phyloP scores from a whole-genome alignment of 2,329 filamentous ascomycete genomes.

The Calonectria pteridis region DNA sequence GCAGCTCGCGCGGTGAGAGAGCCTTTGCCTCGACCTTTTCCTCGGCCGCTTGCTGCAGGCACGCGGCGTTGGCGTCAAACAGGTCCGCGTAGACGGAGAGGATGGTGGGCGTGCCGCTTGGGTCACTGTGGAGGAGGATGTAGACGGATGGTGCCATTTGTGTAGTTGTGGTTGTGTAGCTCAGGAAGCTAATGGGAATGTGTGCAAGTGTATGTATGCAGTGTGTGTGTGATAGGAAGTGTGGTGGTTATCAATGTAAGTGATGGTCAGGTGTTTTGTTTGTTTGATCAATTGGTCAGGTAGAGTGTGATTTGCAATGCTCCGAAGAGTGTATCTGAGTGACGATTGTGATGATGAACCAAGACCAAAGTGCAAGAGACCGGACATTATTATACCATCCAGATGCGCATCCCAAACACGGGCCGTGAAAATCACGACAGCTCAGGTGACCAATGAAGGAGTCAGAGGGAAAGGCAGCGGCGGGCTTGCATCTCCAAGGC shows the following conservation, averaged over 20 bases:
- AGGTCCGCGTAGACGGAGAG: slow-evolving; percentile 50
- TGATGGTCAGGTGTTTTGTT: background rate
- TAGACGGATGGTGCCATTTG: slow-evolving; percentile 47
- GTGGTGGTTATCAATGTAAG: background rate
- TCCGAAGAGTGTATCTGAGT: slow-evolving; percentile 3
- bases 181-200: background rate
- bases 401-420: slow-evolving; percentile 23
- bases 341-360: slow-evolving; percentile 21
- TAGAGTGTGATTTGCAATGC: background rate
- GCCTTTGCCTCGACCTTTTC: slow-evolving; percentile 43
- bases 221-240: background rate
- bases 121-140: slow-evolving; percentile 50
- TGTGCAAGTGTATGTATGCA: background rate
- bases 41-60: slow-evolving; percentile 45
- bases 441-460: slow-evolving; percentile 26
- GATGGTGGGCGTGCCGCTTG: slow-evolving; percentile 40
- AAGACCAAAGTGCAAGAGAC: slow-evolving; percentile 4
- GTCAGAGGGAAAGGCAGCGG: background rate
- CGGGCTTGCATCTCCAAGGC: slow-evolving; percentile 28
- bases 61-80: slow-evolving; percentile 52
- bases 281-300: background rate
- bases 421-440: slow-evolving; percentile 29
- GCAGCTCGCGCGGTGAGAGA: slow-evolving; percentile 40
- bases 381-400: slow-evolving; percentile 36
- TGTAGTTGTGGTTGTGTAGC: slow-evolving; percentile 9